Evolutionary conservation across 208 protist species (phyloP), one percentile per base, ranked within the genome.

Genomic region (Naegleria lovaniensis): DNA sequence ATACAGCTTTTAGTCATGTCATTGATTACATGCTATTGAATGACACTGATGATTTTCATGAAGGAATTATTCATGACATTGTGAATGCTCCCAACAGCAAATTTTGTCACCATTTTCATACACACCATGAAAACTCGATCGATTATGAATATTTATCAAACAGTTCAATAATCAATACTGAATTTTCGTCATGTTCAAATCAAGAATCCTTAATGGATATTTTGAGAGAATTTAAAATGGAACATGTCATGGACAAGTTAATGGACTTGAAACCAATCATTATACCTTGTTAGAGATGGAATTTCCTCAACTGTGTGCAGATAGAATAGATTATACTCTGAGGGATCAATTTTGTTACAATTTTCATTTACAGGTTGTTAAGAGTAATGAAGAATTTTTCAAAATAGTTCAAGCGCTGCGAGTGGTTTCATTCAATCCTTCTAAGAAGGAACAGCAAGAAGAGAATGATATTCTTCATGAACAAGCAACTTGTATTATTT

Each of bases 211-310:
- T 79, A 9, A 36, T 36, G 29, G 67, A 79, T 36, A 36, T 79
- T 79, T 79, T 79, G 29, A 79, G n/a, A 79, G 67, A 79, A 79
- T 79, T 79, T 36, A 79, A 79, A 25, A 79, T 79, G 67, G 25
- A 79, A 79, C 25, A 79, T 36, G 67, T 79, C 5, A 33, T 79
- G 5, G 29, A 29, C 25, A 29, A 79, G 19, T 79, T 79, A 79
- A n/a, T 75, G 25, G 58, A 75, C 4, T 5, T 4, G 16, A 79
- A 36, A 36, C 0, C 9, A 33, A 79, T 33, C 19, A 25, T 36
- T 79, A 79, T 9, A 79, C 67, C 2, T 36, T 79, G 7, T 79
- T 79, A 9, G 67, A 79, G 36, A 79, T 36, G 29, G 67, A 79
- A 36, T 36, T 79, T 36, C 67, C 67, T 15, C 19, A 36, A 13